phyloP scores from a whole-genome alignment of 371 early-diverging fungal genomes.

The Neoconidiobolus thromboides region DNA sequence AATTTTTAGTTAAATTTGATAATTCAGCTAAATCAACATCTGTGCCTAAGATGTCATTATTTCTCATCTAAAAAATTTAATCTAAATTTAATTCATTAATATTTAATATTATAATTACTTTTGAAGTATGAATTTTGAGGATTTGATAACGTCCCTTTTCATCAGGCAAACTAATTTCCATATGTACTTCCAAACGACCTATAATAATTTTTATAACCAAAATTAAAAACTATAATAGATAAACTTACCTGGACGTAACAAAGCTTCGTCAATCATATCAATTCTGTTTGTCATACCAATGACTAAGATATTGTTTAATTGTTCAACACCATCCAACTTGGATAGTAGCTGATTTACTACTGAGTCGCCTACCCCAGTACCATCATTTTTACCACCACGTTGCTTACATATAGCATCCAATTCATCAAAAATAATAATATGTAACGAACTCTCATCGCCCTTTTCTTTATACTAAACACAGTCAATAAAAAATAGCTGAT shows the following conservation, averaged over 20 bases:
- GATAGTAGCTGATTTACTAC: constrained; percentile 98
- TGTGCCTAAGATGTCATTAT: constrained; percentile 63
- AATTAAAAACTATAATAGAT: too few species aligned
- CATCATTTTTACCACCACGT: constrained; percentile 84
- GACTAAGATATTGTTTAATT: constrained; percentile 88
- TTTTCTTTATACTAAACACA: constrained; percentile 62
- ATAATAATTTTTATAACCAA: too few species aligned
- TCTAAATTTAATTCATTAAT: too few species aligned
- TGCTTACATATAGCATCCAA: constrained; percentile 99
- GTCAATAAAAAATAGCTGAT: background rate
- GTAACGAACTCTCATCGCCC: constrained; percentile 85
- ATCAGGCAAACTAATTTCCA: constrained; percentile 91
- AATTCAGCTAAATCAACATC: constrained; percentile 85
- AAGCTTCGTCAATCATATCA: constrained; percentile 96
- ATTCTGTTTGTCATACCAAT: constrained; percentile 99
- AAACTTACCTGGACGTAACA: constrained; percentile 65
- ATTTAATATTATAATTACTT: too few species aligned
- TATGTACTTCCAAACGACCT: constrained; percentile 88
- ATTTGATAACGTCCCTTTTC: constrained; percentile 83
- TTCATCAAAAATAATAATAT: constrained; percentile 99
- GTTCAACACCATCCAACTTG: constrained; percentile 96
- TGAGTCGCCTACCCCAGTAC: constrained; percentile 96
- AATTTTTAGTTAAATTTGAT: constrained; percentile 93
- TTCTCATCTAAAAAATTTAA: constrained; percentile 40
- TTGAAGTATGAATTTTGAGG: constrained; percentile 75